phyloP scores from a whole-genome alignment of 805 yeast genomes.

The Zygosaccharomyces rouxii region DNA sequence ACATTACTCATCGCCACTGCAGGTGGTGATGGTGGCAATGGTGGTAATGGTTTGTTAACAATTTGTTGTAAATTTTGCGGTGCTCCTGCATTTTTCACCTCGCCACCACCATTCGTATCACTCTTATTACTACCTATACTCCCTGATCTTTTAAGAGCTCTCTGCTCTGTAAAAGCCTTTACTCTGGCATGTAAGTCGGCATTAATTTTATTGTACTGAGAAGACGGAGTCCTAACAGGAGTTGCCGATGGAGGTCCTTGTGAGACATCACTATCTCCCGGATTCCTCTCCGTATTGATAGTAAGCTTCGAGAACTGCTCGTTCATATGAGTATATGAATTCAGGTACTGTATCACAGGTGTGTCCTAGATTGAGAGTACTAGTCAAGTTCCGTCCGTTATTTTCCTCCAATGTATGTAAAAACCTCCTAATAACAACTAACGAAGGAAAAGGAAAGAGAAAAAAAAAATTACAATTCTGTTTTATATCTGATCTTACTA shows the following conservation, averaged over 20 bases:
- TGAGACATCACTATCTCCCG: slow-evolving; percentile 1
- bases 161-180: slow-evolving; percentile 79
- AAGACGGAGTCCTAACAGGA: slow-evolving; percentile 21
- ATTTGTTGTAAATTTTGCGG: slow-evolving; percentile 28
- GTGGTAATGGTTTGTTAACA: slow-evolving; percentile 41
- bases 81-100: slow-evolving; percentile 11
- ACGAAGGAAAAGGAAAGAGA: not conserved
- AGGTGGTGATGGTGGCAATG: slow-evolving; percentile 33
- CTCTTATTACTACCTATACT: slow-evolving; percentile 28
- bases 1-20: not conserved
- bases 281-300: slow-evolving; percentile 11
- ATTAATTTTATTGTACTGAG: slow-evolving; percentile 41
- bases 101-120: slow-evolving; percentile 12
- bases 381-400: not conserved
- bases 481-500: no score
- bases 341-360: not conserved
- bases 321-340: slow-evolving; percentile 5
- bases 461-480: not conserved
- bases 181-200: slow-evolving; percentile 84
- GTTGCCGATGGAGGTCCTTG: slow-evolving; percentile 6
- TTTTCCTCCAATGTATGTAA: not conserved
- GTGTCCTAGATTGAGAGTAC: not conserved
- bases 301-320: slow-evolving; percentile 18
- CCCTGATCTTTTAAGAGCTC: slow-evolving; percentile 46
- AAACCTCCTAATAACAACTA: no score